Evolutionary conservation across 1,284 basidiomycete genomes (phyloP).

Genomic region (Leccinum fallax): DNA sequence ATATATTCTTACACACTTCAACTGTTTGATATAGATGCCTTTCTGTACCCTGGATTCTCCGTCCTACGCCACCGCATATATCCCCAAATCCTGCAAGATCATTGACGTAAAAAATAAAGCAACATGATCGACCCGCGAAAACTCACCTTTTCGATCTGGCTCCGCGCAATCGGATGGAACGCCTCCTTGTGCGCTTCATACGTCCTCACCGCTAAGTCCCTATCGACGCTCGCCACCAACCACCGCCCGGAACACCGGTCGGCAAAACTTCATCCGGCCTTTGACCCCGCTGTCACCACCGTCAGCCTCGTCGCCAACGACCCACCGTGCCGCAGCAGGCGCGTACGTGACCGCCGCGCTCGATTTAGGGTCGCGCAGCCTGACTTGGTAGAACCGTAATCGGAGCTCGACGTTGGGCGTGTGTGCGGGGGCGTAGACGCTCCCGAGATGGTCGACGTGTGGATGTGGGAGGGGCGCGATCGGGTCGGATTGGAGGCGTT

Average conservation of each 20-base stretch:
- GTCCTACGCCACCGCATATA: background rate
- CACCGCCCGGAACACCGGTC: constrained; percentile 63
- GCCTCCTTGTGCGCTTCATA: constrained; percentile 55
- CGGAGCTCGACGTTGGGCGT: constrained; percentile 75
- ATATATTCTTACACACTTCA: background rate
- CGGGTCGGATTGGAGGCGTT: constrained; percentile 53
- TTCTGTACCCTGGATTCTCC: background rate
- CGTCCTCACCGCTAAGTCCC: constrained; percentile 59
- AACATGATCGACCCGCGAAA: background rate
- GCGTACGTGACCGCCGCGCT: constrained; percentile 42
- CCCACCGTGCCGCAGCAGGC: constrained; percentile 62
- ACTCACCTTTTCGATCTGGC: constrained; percentile 66
- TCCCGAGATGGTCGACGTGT: constrained; percentile 58
- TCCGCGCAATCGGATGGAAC: constrained; percentile 80
- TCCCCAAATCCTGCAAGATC: constrained; percentile 4
- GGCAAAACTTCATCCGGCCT: constrained; percentile 84
- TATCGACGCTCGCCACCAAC: constrained; percentile 50
- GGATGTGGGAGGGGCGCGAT: constrained; percentile 55
- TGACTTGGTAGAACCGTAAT: constrained; percentile 69
- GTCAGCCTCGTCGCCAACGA: constrained; percentile 58
- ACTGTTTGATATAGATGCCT: background rate
- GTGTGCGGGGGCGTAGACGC: constrained; percentile 52
- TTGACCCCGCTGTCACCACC: constrained; percentile 55
- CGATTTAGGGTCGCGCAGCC: constrained; percentile 52
- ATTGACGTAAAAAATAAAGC: background rate